Conservation (phyloP, 2,329 filamentous ascomycete species). For the Xylariomycetidae sp. region DNA sequence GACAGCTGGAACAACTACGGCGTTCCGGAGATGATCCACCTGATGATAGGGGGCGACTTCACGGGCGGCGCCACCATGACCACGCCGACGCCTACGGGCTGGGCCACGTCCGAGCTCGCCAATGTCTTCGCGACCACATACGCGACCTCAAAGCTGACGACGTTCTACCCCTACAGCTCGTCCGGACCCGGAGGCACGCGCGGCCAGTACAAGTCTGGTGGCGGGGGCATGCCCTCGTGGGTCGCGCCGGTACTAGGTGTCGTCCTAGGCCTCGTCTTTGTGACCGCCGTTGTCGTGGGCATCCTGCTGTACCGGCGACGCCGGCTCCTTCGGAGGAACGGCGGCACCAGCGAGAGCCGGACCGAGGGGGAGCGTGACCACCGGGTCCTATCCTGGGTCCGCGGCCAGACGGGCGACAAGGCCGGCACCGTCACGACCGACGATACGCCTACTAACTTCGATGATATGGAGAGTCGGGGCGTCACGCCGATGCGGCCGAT, state of each 20-base stretch:
- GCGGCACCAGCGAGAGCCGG: slow-evolving; percentile 31
- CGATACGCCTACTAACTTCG: slow-evolving; percentile 31
- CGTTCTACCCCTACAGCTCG: slow-evolving; percentile 56
- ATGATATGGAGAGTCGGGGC: slow-evolving; percentile 33
- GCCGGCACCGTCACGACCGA: slow-evolving; percentile 41
- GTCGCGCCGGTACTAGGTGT: slow-evolving; percentile 59
- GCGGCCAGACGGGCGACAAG: slow-evolving; percentile 39
- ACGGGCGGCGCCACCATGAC: slow-evolving; percentile 67
- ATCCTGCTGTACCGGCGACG: slow-evolving; percentile 50
- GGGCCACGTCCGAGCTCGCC: slow-evolving; percentile 44
- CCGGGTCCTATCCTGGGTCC: slow-evolving; percentile 50
- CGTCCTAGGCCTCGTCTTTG: slow-evolving; percentile 52
- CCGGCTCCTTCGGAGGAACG: slow-evolving; percentile 34
- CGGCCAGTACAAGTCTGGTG: slow-evolving; percentile 15
- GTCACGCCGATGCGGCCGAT: slow-evolving; percentile 14
- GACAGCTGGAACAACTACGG: slow-evolving; percentile 59
- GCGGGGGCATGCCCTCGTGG: slow-evolving; percentile 47
- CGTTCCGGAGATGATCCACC: slow-evolving; percentile 60
- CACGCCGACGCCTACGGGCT: slow-evolving; percentile 55
- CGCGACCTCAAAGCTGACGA: slow-evolving; percentile 49
- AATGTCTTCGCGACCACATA: slow-evolving; percentile 53
- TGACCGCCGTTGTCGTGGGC: slow-evolving; percentile 46
- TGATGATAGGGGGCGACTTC: slow-evolving; percentile 62
- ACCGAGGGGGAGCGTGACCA: slow-evolving; percentile 40
- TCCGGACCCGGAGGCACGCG: slow-evolving; percentile 22